These are phyloP conservation scores for Arthrobotrys megalospora DNA, from an alignment of 2,329 filamentous ascomycete genomes.

Conservation along the genomic window DNA sequence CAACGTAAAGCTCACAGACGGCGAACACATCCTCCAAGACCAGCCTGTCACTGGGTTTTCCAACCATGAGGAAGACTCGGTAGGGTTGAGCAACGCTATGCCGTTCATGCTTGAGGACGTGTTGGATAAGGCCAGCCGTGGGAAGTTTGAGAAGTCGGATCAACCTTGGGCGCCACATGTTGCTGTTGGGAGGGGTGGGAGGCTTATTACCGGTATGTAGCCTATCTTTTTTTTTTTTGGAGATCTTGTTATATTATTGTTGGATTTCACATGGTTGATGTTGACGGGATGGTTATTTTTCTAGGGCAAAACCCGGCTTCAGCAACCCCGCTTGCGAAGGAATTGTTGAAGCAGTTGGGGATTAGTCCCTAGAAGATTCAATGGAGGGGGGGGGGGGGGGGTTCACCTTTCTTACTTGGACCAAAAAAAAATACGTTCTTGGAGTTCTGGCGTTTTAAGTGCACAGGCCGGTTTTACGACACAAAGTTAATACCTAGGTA, in stretches of 20 bases:
- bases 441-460: slow-evolving; percentile 24
- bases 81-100: slow-evolving; percentile 68
- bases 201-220: slow-evolving; percentile 62
- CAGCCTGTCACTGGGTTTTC: slow-evolving; percentile 75
- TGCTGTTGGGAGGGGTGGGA: slow-evolving; percentile 61
- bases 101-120: slow-evolving; percentile 76
- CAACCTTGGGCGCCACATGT: slow-evolving; percentile 67
- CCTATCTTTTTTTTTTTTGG: neutral
- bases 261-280: slow-evolving; percentile 10
- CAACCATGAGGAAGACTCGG: slow-evolving; percentile 72
- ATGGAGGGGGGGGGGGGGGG: neutral
- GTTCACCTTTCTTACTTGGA: neutral
- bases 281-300: neutral
- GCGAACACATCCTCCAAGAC: slow-evolving; percentile 73
- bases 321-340: slow-evolving; percentile 35
- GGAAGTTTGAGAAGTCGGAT: slow-evolving; percentile 73
- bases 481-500: slow-evolving; percentile 32
- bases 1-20: slow-evolving; percentile 72
- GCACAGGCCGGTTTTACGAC: slow-evolving; percentile 20
- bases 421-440: neutral
- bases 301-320: slow-evolving; percentile 53
- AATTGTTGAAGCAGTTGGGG: slow-evolving; percentile 54
- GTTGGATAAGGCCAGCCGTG: slow-evolving; percentile 71
- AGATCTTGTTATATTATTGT: neutral
- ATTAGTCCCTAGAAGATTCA: slow-evolving; percentile 30